A percentile compares a stretch with the other conserved stretches of the same genome.
phyloP scores from a whole-genome alignment of 2,329 filamentous ascomycete species.

The Beauveria rudraprayagi region DNA sequence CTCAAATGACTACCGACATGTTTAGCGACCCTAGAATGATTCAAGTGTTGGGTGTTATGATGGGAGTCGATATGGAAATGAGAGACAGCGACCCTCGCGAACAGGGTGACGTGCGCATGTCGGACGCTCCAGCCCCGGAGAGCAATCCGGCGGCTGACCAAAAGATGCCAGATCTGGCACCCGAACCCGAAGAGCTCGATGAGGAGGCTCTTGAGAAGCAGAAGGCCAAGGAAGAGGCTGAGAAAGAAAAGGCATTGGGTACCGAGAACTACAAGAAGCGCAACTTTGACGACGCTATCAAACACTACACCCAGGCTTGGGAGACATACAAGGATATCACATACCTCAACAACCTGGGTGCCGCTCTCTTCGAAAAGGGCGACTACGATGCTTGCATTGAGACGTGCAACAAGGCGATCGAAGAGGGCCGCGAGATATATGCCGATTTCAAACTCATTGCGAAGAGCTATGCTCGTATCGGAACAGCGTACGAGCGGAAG shows the following conservation, averaged over 20 bases:
- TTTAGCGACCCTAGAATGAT: conserved; percentile 89
- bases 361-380: conserved; percentile 92
- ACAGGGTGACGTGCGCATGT: conserved; percentile 62
- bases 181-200: conserved; percentile 63
- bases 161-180: conserved; percentile 48
- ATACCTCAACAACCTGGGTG: conserved; percentile 93
- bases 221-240: conserved; percentile 85
- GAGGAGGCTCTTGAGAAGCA: conserved; percentile 78
- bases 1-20: conserved; percentile 66
- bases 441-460: conserved; percentile 98
- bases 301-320: conserved; percentile 93
- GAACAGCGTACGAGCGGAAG: conserved; percentile 84
- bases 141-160: conserved; percentile 38
- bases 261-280: conserved; percentile 98
- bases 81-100: conserved; percentile 29
- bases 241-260: conserved; percentile 88
- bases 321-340: conserved; percentile 92
- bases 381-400: conserved; percentile 85
- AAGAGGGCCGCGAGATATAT: conserved; percentile 80
- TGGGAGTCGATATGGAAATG: conserved; percentile 82
- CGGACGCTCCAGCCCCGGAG: conserved; percentile 46
- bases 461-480: conserved; percentile 95
- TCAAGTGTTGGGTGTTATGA: conserved; percentile 84
- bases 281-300: conserved; percentile 89
- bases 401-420: conserved; percentile 76